These are phyloP conservation scores for Alternaria sp. DNA, from an alignment of 2,329 filamentous ascomycete species.

Conservation along the genomic window DNA sequence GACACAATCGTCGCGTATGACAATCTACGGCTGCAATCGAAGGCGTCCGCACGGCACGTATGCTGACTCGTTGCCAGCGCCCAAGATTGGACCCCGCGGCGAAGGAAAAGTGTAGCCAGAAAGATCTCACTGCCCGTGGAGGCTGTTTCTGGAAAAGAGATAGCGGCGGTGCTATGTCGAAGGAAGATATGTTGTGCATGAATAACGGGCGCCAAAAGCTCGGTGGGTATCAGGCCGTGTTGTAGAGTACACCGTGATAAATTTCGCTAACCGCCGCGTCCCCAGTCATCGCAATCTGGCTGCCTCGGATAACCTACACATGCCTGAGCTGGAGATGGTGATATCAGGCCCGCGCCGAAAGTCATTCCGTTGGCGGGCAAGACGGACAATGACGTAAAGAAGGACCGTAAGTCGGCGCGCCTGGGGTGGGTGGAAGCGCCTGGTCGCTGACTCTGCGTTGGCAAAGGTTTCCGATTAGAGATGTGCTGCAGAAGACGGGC, in stretches of 20 bases:
- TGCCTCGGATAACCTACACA: neutral
- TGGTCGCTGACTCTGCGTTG: neutral
- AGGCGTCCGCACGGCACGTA: neutral
- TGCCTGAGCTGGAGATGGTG: neutral
- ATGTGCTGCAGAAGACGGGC: neutral
- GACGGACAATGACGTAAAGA: conserved; percentile 9
- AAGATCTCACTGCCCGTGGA: neutral
- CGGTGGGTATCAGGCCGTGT: neutral
- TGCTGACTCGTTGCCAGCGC: neutral
- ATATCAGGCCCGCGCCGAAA: neutral
- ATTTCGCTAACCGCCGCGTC: conserved; percentile 1
- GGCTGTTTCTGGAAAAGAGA: neutral
- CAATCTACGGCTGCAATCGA: neutral
- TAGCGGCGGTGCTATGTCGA: neutral
- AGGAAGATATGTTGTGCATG: neutral
- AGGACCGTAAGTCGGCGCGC: conserved; percentile 4
- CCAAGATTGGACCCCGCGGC: neutral
- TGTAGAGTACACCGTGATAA: neutral
- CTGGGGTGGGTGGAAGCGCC: neutral
- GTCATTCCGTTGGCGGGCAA: neutral
- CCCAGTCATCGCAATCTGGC: neutral
- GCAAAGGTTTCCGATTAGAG: neutral
- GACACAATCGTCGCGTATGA: neutral
- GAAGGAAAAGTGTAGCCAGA: neutral
- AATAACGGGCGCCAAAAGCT: neutral